phyloP scores from a whole-genome alignment of 495 filamentous ascomycete species.

The Penicillium atrosanguineum region DNA sequence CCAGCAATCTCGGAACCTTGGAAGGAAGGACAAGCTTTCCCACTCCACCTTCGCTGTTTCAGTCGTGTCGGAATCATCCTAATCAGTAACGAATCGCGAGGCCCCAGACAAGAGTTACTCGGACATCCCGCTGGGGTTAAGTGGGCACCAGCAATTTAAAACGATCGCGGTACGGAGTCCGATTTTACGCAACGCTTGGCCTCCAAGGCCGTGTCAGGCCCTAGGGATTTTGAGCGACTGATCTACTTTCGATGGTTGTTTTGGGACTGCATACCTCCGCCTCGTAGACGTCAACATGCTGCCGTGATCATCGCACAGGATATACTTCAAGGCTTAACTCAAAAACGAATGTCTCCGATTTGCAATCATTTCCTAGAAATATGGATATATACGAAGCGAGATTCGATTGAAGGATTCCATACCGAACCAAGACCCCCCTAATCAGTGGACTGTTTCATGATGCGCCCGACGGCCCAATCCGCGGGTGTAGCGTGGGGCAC shows the following conservation, averaged over 20 bases:
- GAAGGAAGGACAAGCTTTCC: neutral
- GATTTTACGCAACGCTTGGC: neutral
- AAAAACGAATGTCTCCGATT: neutral
- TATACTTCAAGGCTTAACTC: neutral
- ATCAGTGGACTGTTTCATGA: slow-evolving; percentile 7
- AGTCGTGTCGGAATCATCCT: neutral
- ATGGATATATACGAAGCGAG: neutral
- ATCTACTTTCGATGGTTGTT: neutral
- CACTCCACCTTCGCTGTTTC: neutral
- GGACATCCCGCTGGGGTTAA: neutral
- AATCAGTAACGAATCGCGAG: neutral
- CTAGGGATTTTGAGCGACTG: too few species aligned
- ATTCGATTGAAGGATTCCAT: neutral
- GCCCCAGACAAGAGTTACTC: neutral
- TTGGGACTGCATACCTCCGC: neutral
- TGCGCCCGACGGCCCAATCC: slow-evolving; percentile 8
- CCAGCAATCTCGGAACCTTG: neutral
- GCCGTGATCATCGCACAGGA: neutral
- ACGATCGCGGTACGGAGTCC: neutral
- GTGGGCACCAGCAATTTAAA: neutral
- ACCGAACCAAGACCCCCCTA: neutral
- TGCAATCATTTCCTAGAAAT: neutral
- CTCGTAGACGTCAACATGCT: too few species aligned
- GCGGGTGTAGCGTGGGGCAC: slow-evolving; percentile 5
- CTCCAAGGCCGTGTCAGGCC: too few species aligned